Conservation (phyloP, 768 basidiomycete genomes). For the Termitomyces sp. region DNA sequence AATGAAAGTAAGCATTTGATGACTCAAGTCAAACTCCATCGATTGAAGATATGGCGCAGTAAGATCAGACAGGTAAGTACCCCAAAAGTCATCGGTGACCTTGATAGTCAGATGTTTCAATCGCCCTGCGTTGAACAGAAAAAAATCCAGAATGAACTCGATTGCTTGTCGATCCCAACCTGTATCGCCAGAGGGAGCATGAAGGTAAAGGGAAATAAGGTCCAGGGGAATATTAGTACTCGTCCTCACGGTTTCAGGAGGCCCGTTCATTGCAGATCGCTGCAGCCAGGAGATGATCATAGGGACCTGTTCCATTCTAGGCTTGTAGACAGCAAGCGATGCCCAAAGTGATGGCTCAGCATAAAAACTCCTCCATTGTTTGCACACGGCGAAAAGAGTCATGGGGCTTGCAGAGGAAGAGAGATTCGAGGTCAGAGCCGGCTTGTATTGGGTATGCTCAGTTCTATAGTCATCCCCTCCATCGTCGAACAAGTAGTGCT, state of each 20-base stretch:
- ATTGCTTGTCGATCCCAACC: neutral
- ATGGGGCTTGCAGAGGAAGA: conserved; percentile 4
- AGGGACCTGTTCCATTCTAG: neutral
- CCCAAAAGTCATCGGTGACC: neutral
- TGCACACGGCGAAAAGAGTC: conserved; percentile 6
- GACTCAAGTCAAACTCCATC: neutral
- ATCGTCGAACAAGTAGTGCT: neutral
- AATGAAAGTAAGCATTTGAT: neutral
- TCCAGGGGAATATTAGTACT: no score
- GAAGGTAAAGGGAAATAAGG: conserved; percentile 2
- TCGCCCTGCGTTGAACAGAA: neutral
- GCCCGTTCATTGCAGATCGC: neutral
- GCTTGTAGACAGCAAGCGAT: conserved; percentile 11
- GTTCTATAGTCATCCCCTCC: neutral
- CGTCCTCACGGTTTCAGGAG: neutral
- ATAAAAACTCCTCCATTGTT: neutral
- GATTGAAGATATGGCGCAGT: neutral
- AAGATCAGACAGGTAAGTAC: no score
- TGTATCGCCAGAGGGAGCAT: neutral
- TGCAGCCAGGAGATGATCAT: conserved; percentile 9
- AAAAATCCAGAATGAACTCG: neutral
- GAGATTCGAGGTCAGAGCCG: conserved; percentile 4
- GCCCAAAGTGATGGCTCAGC: conserved; percentile 4
- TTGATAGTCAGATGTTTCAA: neutral
- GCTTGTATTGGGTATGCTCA: neutral